Percentiles rank a stretch among this genome's conserved stretches.
phyloP scores from a whole-genome alignment of 495 filamentous ascomycete genomes.

The Clohesyomyces aquaticus region DNA sequence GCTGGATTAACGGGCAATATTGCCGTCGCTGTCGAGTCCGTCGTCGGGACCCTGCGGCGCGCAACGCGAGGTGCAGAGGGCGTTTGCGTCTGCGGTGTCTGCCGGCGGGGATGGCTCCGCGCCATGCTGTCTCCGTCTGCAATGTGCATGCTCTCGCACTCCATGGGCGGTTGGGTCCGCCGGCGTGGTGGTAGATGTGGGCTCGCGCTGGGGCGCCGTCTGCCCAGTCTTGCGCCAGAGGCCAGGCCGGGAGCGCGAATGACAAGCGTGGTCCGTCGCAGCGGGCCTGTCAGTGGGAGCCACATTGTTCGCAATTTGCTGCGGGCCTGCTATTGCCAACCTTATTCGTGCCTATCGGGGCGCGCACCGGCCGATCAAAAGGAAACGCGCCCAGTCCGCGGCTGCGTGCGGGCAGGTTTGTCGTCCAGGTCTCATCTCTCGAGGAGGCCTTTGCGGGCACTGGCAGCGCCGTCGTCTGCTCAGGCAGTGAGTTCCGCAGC shows the following conservation, averaged over 20 bases:
- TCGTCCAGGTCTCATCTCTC: neutral
- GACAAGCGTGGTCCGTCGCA: slow-evolving; percentile 31
- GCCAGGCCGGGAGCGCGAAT: slow-evolving; percentile 23
- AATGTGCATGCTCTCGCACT: too few relatives aligned
- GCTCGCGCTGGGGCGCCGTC: too few relatives aligned
- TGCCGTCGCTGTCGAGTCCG: neutral
- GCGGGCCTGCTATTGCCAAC: slow-evolving; percentile 17
- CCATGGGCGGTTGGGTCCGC: neutral
- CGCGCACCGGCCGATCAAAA: slow-evolving; percentile 22
- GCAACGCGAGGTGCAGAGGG: neutral
- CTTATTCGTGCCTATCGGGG: slow-evolving; percentile 27
- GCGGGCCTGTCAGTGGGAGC: slow-evolving; percentile 39
- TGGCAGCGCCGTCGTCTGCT: too few relatives aligned
- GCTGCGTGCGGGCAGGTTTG: neutral
- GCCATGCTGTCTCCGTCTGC: too few relatives aligned
- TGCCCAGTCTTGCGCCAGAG: neutral
- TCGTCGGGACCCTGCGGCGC: neutral
- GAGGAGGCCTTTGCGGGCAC: too few relatives aligned
- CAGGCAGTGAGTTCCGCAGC: too few relatives aligned
- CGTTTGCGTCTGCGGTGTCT: too few relatives aligned
- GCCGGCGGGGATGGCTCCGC: too few relatives aligned
- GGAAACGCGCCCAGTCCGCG: slow-evolving; percentile 6
- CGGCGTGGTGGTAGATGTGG: neutral
- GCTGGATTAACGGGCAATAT: neutral
- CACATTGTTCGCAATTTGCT: slow-evolving; percentile 29